These are phyloP conservation scores for Leersia perrieri DNA, from an alignment of 176 grass and related monocot genomes.

Conservation along the genomic window DNA sequence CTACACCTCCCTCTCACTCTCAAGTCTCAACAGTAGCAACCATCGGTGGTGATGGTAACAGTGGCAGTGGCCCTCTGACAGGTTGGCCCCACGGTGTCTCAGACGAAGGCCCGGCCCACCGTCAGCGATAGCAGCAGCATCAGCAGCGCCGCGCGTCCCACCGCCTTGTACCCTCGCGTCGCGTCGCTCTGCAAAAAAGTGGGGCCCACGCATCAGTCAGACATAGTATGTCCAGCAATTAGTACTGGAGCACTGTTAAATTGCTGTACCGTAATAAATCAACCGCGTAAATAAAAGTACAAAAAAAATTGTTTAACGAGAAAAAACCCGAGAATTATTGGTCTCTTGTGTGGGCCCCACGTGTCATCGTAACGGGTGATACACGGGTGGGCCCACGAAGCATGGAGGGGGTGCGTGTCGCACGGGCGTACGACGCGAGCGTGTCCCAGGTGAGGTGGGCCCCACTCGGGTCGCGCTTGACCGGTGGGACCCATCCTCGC, in stretches of 20 bases:
- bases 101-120: constrained; percentile 9
- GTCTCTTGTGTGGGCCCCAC: not conserved
- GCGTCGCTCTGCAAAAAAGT: constrained; percentile 37
- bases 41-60: not conserved
- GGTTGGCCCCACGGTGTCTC: not conserved
- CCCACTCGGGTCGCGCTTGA: not conserved
- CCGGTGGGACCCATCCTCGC: not conserved
- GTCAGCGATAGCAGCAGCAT: constrained; percentile 1
- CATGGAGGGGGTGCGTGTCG: not conserved
- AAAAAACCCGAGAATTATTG: no score
- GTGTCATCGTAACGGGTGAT: not conserved
- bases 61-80: not conserved
- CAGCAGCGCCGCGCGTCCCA: not conserved
- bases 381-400: not conserved
- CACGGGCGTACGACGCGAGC: not conserved
- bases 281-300: not conserved
- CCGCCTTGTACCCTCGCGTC: not conserved
- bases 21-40: not conserved
- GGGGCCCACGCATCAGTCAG: not conserved
- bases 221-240: no score
- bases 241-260: no score
- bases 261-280: not conserved
- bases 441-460: no score
- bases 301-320: not conserved
- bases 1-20: not conserved